Evolutionary conservation across 768 basidiomycete genomes (phyloP).

Genomic region (Tremella mesenterica): DNA sequence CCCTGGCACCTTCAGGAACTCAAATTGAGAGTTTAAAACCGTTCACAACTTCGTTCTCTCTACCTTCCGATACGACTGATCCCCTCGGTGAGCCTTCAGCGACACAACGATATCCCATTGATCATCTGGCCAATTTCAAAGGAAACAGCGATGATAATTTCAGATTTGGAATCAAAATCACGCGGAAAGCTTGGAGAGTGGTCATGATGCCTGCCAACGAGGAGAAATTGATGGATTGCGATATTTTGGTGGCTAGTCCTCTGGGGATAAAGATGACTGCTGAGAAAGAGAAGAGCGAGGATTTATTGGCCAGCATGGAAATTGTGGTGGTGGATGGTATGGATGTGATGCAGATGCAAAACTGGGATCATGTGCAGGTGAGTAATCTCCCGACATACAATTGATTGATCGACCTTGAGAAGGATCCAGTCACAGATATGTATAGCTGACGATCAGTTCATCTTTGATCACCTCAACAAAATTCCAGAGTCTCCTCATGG

Average conservation of each 20-base stretch:
- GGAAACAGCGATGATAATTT: constrained; percentile 98
- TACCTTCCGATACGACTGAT: constrained; percentile 70
- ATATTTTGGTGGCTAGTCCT: constrained; percentile 87
- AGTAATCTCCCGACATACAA: too few relatives aligned
- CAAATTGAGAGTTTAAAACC: constrained; percentile 83
- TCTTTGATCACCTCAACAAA: constrained; percentile 74
- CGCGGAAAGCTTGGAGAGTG: constrained; percentile 64
- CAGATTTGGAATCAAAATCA: constrained; percentile 82
- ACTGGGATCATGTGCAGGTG: constrained; percentile 97
- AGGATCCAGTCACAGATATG: not conserved
- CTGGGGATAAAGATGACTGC: constrained; percentile 81
- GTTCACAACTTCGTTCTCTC: constrained; percentile 70
- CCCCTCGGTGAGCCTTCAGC: constrained; percentile 49
- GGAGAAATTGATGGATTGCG: constrained; percentile 72
- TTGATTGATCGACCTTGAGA: not conserved
- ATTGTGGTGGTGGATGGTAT: constrained; percentile 82
- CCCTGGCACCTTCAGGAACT: constrained; percentile 57
- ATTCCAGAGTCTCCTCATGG: constrained; percentile 89
- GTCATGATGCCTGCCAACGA: constrained; percentile 43
- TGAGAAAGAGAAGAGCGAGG: constrained; percentile 87
- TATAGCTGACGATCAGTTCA: constrained; percentile 52
- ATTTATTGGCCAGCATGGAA: constrained; percentile 90
- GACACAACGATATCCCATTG: constrained; percentile 65
- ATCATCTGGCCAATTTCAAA: constrained; percentile 86
- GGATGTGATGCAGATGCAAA: constrained; percentile 93